Conservation (phyloP, 208 protist species). For the Acanthamoeba castellanii region DNA sequence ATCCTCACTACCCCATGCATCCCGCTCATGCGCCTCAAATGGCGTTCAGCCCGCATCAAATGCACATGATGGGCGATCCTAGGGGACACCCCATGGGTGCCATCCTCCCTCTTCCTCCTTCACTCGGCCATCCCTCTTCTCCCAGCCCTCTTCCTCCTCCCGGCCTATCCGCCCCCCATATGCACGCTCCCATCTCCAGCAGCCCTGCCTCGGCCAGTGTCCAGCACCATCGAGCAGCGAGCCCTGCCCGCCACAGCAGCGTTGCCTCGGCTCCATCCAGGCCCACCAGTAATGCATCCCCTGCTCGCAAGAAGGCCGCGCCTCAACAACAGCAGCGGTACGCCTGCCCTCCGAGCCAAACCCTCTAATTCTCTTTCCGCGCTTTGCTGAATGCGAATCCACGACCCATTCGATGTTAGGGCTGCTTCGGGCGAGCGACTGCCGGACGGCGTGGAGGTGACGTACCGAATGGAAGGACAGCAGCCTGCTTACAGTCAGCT, state of each 20-base stretch:
- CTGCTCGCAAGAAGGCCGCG: background rate
- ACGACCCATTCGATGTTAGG: slow-evolving; percentile 17
- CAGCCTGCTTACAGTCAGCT: slow-evolving; percentile 2
- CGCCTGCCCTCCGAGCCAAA: background rate
- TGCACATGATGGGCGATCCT: slow-evolving; percentile 19
- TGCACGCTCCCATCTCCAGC: background rate
- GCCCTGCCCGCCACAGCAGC: background rate
- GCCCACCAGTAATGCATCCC: background rate
- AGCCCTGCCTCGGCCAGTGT: background rate
- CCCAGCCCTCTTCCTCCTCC: background rate
- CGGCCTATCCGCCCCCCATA: background rate
- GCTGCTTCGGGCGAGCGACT: slow-evolving; percentile 9
- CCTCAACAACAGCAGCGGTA: background rate
- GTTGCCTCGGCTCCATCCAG: background rate
- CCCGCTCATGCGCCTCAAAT: background rate
- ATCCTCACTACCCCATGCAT: slow-evolving; percentile 29
- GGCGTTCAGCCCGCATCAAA: background rate
- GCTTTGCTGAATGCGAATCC: background rate
- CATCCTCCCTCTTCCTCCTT: background rate
- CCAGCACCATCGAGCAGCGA: slow-evolving; percentile 13
- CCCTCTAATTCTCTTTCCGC: background rate
- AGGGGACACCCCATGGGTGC: slow-evolving; percentile 11
- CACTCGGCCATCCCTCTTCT: background rate
- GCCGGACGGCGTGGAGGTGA: background rate
- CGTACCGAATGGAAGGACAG: background rate